phyloP scores from a whole-genome alignment of 179 eudicot species.

The Silene coronaria region DNA sequence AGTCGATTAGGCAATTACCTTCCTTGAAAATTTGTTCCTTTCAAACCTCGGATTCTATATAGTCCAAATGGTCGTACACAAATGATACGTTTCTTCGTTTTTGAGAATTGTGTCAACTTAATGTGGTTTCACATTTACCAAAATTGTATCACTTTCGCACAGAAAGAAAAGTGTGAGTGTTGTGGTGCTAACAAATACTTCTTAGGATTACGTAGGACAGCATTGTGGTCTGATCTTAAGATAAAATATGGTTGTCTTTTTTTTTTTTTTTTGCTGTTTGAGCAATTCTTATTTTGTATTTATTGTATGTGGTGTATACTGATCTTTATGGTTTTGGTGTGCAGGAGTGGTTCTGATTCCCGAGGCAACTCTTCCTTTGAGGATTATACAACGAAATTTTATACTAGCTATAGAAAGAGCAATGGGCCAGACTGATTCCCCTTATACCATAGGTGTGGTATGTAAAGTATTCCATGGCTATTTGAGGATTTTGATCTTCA shows the following conservation, averaged over 20 bases:
- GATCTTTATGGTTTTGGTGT: neutral
- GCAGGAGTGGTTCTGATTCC: constrained; percentile 91
- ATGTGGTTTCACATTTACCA: neutral
- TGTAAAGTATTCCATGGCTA: constrained; percentile 23
- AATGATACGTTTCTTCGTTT: neutral
- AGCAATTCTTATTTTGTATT: neutral
- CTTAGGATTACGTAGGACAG: neutral
- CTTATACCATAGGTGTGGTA: constrained; percentile 83
- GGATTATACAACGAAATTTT: constrained; percentile 62
- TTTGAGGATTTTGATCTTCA: constrained; percentile 3
- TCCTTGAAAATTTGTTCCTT: too few species aligned
- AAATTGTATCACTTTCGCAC: neutral
- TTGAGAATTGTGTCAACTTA: constrained; percentile 4
- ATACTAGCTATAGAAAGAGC: constrained; percentile 72
- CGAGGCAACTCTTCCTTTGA: constrained; percentile 82
- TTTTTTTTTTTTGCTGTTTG: neutral
- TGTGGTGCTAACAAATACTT: neutral
- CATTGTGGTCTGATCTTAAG: neutral
- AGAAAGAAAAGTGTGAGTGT: neutral
- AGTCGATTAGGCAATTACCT: neutral
- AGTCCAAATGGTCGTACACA: neutral
- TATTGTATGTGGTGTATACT: constrained; percentile 1
- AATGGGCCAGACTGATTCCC: constrained; percentile 55
- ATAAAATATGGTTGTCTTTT: neutral
- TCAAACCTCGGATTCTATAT: neutral